A percentile compares a stretch with the other conserved stretches of the same genome.
phyloP scores from a whole-genome alignment of 1,284 basidiomycete genomes.

The Leccinum pallidistipes region DNA sequence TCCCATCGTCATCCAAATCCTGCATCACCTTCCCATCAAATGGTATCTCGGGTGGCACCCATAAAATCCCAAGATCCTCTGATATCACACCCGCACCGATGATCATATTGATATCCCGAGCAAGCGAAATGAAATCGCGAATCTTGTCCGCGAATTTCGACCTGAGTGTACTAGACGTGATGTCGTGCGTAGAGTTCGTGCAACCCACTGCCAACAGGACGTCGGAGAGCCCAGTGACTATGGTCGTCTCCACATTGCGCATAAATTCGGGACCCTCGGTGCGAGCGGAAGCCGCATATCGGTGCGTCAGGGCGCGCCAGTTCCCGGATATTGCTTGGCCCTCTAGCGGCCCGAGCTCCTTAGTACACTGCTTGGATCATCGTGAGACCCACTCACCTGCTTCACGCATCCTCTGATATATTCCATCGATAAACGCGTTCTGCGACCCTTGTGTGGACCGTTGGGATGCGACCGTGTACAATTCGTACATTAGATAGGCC shows the following conservation, averaged over 20 bases:
- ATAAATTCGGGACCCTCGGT: conserved; percentile 10
- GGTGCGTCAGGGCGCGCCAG: conserved; percentile 21
- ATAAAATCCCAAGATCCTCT: conserved; percentile 19
- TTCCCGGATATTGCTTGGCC: conserved; percentile 20
- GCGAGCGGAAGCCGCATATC: conserved; percentile 6
- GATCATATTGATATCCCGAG: conserved; percentile 14
- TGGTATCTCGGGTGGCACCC: conserved; percentile 1
- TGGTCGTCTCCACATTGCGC: conserved; percentile 1
- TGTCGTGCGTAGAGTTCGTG: conserved; percentile 1
- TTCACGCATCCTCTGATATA: conserved; percentile 21
- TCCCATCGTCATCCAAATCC: conserved; percentile 12
- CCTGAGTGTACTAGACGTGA: conserved; percentile 12
- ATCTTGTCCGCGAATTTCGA: conserved; percentile 13
- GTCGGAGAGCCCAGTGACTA: conserved; percentile 15
- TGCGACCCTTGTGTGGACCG: conserved; percentile 15
- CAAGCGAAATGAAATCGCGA: conserved; percentile 17
- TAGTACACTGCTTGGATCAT: not conserved
- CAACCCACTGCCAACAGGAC: conserved; percentile 18
- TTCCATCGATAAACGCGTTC: conserved; percentile 13
- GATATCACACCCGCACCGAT: conserved; percentile 19
- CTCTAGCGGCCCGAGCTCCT: conserved; percentile 7
- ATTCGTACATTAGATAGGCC: conserved; percentile 18
- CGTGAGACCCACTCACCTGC: conserved; percentile 2
- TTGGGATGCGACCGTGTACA: conserved; percentile 15
- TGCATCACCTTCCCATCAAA: conserved; percentile 18